A percentile compares a stretch with the other conserved stretches of the same genome.
phyloP scores from a whole-genome alignment of 2,329 filamentous ascomycete species.

The Helotiales sp. region DNA sequence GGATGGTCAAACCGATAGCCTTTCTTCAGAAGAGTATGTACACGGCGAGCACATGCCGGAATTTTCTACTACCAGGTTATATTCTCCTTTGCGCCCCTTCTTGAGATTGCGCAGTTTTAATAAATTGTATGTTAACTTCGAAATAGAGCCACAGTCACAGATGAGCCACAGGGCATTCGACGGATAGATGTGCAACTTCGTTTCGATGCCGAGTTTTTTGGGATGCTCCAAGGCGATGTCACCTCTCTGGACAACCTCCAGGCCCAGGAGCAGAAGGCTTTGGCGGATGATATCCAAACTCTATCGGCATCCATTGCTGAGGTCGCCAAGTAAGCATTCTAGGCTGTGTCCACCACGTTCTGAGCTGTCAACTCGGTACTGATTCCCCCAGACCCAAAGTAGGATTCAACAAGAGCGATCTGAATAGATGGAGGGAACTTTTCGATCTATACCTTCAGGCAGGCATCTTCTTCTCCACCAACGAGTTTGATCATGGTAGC shows the following conservation, averaged over 20 bases:
- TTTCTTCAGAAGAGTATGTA: constrained; percentile 5
- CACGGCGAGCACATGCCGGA: background rate
- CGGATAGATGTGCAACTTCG: constrained; percentile 73
- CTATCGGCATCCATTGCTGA: constrained; percentile 59
- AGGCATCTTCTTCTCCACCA: constrained; percentile 80
- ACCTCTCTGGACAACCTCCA: constrained; percentile 69
- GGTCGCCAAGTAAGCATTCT: constrained; percentile 34
- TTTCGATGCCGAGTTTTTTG: constrained; percentile 81
- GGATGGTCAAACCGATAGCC: constrained; percentile 11
- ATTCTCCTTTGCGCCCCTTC: background rate
- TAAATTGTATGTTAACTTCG: background rate
- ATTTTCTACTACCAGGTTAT: background rate
- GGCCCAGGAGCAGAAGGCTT: constrained; percentile 60
- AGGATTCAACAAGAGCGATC: constrained; percentile 65
- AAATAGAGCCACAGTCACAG: background rate
- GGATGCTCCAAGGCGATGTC: constrained; percentile 73
- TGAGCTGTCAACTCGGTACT: background rate
- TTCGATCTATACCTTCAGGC: constrained; percentile 83
- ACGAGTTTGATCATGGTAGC: constrained; percentile 71
- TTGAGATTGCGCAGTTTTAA: background rate
- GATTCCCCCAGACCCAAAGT: constrained; percentile 47
- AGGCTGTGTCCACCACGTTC: background rate
- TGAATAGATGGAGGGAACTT: constrained; percentile 78
- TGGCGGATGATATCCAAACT: constrained; percentile 65
- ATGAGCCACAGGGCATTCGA: constrained; percentile 30